These are phyloP conservation scores for Marsdenia floribunda DNA, from an alignment of 257 asterid species.

Conservation along the genomic window DNA sequence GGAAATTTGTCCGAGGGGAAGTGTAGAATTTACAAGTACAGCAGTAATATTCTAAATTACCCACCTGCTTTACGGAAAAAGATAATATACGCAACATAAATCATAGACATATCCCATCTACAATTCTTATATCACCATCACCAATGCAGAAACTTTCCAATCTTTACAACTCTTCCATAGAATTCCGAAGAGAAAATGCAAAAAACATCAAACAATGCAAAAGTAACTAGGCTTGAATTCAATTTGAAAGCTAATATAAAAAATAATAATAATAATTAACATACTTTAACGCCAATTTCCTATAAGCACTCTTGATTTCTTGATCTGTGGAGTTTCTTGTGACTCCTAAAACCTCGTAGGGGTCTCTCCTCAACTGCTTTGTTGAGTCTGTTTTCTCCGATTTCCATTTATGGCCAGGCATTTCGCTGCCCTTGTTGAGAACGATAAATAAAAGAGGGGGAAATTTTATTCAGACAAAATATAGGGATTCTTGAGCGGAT, in stretches of 20 bases:
- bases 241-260: slow-evolving; percentile 1
- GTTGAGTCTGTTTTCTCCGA: slow-evolving; percentile 54
- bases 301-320: slow-evolving; percentile 85
- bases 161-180: not conserved
- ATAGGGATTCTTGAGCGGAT: not conserved
- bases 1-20: not conserved
- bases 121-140: not conserved
- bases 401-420: slow-evolving; percentile 76
- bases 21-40: not conserved
- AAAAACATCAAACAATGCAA: not conserved
- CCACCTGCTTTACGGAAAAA: not conserved
- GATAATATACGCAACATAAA: not conserved
- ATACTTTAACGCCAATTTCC: slow-evolving; percentile 90
- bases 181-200: not conserved
- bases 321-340: slow-evolving; percentile 77
- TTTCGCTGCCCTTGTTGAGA: slow-evolving; percentile 21
- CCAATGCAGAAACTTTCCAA: not conserved
- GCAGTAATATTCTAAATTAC: not conserved
- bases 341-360: slow-evolving; percentile 94
- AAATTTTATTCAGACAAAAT: not conserved
- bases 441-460: not conserved
- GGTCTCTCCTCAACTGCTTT: slow-evolving; percentile 79
- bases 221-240: slow-evolving; percentile 1
- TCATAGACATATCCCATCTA: not conserved
- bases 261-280: slow-evolving; percentile 14